These are phyloP conservation scores for Aspergillus floridensis DNA, from an alignment of 2,329 filamentous ascomycete genomes.

Conservation along the genomic window DNA sequence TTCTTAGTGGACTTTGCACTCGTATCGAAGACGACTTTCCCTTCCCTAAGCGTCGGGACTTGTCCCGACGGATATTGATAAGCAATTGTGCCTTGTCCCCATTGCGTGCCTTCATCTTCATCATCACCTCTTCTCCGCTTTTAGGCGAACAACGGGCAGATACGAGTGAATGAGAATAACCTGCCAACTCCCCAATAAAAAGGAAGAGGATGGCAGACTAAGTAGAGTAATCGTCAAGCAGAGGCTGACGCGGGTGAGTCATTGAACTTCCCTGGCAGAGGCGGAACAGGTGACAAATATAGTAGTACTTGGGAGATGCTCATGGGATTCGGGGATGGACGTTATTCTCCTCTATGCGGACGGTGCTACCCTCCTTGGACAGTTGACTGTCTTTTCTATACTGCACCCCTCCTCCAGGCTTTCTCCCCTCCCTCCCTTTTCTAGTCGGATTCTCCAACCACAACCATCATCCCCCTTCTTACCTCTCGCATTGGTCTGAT, in stretches of 20 bases:
- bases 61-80: neutral
- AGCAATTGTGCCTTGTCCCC: neutral
- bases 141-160: neutral
- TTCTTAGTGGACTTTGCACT: neutral
- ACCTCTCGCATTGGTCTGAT: neutral
- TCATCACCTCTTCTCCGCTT: neutral
- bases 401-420: constrained; percentile 6
- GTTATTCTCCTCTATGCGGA: constrained; percentile 18
- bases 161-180: neutral
- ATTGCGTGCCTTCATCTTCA: neutral
- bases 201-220: neutral
- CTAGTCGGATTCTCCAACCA: neutral
- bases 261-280: constrained; percentile 17
- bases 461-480: constrained; percentile 7
- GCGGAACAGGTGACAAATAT: constrained; percentile 26
- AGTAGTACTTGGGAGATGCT: constrained; percentile 23
- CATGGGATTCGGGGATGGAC: constrained; percentile 24
- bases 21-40: neutral
- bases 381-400: constrained; percentile 12
- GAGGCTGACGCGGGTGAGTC: constrained; percentile 24
- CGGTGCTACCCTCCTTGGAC: constrained; percentile 27
- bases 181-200: neutral
- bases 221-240: neutral
- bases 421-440: neutral
- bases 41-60: neutral